These are phyloP conservation scores for Solanum ossicruentum DNA, from an alignment of 257 asterid species.

Conservation along the genomic window DNA sequence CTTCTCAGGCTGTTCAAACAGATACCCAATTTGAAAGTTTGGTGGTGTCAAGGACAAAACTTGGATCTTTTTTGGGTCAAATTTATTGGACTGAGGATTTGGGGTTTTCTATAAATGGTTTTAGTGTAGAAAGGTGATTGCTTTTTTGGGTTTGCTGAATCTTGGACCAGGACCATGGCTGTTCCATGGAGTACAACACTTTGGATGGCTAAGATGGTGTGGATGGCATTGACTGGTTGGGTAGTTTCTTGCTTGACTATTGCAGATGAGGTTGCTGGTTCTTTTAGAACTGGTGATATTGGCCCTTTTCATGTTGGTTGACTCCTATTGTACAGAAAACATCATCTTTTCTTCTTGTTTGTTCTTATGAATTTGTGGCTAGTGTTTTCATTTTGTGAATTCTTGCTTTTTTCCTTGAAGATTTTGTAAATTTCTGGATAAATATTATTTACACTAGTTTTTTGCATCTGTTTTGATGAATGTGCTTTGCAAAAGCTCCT, in stretches of 20 bases:
- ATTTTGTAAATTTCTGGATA: background rate
- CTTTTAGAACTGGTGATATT: constrained; percentile 47
- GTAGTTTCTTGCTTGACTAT: constrained; percentile 52
- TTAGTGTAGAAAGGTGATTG: background rate
- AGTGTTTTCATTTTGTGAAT: background rate
- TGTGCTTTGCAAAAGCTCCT: background rate
- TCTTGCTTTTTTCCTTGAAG: background rate
- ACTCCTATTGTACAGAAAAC: background rate
- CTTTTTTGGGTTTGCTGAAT: background rate
- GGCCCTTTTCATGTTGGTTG: constrained; percentile 62
- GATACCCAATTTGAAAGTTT: background rate
- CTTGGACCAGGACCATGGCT: constrained; percentile 33
- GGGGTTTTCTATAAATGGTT: background rate
- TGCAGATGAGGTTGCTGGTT: constrained; percentile 72
- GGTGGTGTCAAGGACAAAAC: background rate
- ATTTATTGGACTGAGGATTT: background rate
- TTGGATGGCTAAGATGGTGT: constrained; percentile 56
- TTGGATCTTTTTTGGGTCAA: background rate
- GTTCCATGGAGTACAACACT: constrained; percentile 58
- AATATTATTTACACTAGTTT: background rate
- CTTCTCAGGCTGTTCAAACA: background rate
- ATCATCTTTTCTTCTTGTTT: background rate
- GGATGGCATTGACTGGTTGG: constrained; percentile 66
- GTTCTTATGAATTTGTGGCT: background rate
- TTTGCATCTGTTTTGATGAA: background rate